Conservation (phyloP, 1,139 yeast species). For the Candida albicans region DNA sequence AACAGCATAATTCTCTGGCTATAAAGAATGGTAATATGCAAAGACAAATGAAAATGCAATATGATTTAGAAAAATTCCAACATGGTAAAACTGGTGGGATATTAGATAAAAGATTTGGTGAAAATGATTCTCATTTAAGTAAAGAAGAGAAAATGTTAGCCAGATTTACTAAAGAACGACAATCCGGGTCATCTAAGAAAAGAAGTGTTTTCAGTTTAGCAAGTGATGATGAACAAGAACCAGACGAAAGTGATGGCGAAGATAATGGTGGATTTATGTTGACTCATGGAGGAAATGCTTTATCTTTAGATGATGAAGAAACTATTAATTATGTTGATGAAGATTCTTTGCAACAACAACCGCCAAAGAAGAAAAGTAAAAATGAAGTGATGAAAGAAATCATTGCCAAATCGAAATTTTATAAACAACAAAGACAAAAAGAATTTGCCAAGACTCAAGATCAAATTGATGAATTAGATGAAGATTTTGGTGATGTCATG, state of each 20-base stretch:
- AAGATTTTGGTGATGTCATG: conserved; percentile 75
- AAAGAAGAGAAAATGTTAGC: conserved; percentile 94
- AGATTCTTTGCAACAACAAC: conserved; percentile 26
- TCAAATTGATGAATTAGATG: conserved; percentile 75
- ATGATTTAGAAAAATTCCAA: conserved; percentile 58
- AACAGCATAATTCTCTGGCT: conserved; percentile 39
- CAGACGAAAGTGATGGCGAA: conserved; percentile 44
- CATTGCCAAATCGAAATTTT: conserved; percentile 89
- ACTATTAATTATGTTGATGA: conserved; percentile 34
- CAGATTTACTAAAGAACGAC: conserved; percentile 88
- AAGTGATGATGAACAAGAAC: conserved; percentile 70
- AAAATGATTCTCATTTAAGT: conserved; percentile 65
- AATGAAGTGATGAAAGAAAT: conserved; percentile 97
- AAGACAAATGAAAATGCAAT: conserved; percentile 66
- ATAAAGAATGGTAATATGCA: conserved; percentile 73
- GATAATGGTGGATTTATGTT: conserved; percentile 50
- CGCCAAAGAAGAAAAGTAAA: conserved; percentile 73
- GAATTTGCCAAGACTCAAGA: conserved; percentile 70
- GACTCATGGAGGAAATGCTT: conserved; percentile 79
- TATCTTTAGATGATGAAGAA: conserved; percentile 52
- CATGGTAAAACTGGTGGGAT: conserved; percentile 78
- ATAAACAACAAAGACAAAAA: conserved; percentile 85
- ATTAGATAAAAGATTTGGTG: conserved; percentile 90
- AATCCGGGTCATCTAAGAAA: conserved; percentile 48
- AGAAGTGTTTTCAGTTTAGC: conserved; percentile 62